Base-by-base conservation (phyloP, 208 protist genomes). In the Trichomonas vaginalis region DNA sequence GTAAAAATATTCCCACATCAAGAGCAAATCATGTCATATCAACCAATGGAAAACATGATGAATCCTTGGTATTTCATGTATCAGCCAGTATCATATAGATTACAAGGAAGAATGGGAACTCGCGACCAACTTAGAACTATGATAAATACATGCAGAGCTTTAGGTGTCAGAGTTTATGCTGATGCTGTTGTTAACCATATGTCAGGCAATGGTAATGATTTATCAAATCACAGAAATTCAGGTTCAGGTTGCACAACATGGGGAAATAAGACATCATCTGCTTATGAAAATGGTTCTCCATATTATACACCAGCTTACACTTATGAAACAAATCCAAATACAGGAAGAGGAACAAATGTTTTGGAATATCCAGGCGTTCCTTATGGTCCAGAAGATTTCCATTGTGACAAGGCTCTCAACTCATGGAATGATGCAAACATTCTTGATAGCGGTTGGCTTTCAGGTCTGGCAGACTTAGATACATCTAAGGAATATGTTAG, bases 111-210 rank as follows among this genome's bases (percentile, higher is more conserved):
- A 70, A 96, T 96, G 90, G 97, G 97, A 45, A 97, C 97, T n/a
- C 10, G 96, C 35, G 83, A 96, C 27, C 37, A 97, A 42, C 95
- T 98, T 21, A 95, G 96, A 23, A 40, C 83, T 12, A 96, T 97
- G 95, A 97, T 98, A 27, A 95, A 48, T 0, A 97, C 42, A 9
- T 97, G 97, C 95, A 47, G 97, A 23, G 83, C 40, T 12, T 42
- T 96, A 39, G 97, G 97, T 37, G 95, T 98, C 21, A 23, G 86
- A 96, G 96, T 95, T 92, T 80, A 17, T 96, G 96, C 96, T 86
- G 97, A 98, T 96, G 97, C 97, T n/a, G 97, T 98, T 42, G 39
- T 98, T 17, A 98, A 98, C 56, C 97, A 98, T 95, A 98, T 98
- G 97, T 46, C 90, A 86, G 97, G 97, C 21, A 40, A 47, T 42